Base-by-base conservation (phyloP, 2,329 filamentous ascomycete genomes). In the Ophiostoma tasmaniense region DNA sequence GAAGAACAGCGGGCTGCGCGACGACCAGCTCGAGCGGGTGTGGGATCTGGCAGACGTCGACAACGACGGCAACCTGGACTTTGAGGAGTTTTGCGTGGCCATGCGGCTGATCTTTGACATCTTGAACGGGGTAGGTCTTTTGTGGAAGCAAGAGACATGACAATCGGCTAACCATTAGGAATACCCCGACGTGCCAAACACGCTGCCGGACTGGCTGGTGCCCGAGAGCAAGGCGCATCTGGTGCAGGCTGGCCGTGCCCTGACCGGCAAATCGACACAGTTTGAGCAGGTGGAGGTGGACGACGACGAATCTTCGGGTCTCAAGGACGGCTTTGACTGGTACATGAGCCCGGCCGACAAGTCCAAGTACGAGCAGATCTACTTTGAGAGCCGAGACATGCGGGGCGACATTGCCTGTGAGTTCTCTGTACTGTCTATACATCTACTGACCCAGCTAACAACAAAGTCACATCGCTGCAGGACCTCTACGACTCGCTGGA, bases 251-350 rank as follows among this genome's bases (percentile, higher is more conserved):
- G 90, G 81, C 72, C 86, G 90, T 68, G 93, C 93, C 62, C 83
- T 99, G 72, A 90, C 89, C 17, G 90, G 90, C 71, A 89, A 89
- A 73, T 90, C 91, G 73, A 86, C 90, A 67, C 88, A 90, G 74
- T 97, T 98, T 78, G 93, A 97, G 79, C 85, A 88, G 71, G 87
- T 96, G 70, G 90, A 93, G 10, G 69, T 70, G 13, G 76, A 77
- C 68, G 90, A 93, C 74, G 87, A 89, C 73, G 93, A 97, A 74
- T 88, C 89, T 3, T 87, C 88, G 0, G 93, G 93, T 0, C 83
- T 99, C 72, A 96, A 96, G 78, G 93, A 97, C 79, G 94, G 94
- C 14, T 99, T 99, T 79, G 95, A 99, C 78, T 99, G 95, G 95
- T 99, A 99, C 81, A 99, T 99, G 92, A 93, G 88, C 71, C 95